Percentiles rank a stretch among this genome's conserved stretches.
Evolutionary conservation across 495 filamentous ascomycete genomes (phyloP).

Genomic region (Podospora bellae-mahoneyi): DNA sequence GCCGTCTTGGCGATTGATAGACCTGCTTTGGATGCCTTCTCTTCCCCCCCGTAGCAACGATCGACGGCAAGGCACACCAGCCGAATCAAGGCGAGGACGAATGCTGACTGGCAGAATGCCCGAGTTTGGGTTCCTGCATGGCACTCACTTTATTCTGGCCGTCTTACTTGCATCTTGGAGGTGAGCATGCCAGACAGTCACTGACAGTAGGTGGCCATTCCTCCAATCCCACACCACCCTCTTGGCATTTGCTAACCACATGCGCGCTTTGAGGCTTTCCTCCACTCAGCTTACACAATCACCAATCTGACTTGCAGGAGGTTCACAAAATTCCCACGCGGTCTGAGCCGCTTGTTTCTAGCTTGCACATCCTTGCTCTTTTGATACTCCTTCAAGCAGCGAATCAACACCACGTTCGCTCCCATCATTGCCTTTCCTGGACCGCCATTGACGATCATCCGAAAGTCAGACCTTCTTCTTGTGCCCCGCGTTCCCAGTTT

Average conservation of each 20-base stretch:
- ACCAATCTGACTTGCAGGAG: neutral
- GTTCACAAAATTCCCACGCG: neutral
- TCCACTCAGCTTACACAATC: neutral
- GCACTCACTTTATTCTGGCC: no score
- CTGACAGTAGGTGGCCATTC: neutral
- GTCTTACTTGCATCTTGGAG: neutral
- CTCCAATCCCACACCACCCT: neutral
- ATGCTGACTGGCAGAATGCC: neutral
- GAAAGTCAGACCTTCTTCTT: neutral
- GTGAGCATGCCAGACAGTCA: no score
- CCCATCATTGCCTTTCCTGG: neutral
- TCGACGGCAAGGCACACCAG: neutral
- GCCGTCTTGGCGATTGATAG: neutral
- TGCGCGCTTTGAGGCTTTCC: neutral
- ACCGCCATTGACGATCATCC: neutral
- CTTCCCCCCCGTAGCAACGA: neutral
- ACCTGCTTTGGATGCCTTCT: neutral
- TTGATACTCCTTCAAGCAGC: neutral
- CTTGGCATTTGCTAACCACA: neutral
- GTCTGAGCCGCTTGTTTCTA: neutral
- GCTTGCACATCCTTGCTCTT: neutral
- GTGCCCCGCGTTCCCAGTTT: neutral
- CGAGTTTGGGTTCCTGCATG: neutral
- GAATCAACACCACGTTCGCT: neutral
- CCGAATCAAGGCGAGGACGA: neutral